Percentiles rank a stretch among this genome's conserved stretches.
These are phyloP conservation scores for Cutaneotrichosporon arboriforme DNA, from an alignment of 1,284 basidiomycete species.

Conservation along the genomic window DNA sequence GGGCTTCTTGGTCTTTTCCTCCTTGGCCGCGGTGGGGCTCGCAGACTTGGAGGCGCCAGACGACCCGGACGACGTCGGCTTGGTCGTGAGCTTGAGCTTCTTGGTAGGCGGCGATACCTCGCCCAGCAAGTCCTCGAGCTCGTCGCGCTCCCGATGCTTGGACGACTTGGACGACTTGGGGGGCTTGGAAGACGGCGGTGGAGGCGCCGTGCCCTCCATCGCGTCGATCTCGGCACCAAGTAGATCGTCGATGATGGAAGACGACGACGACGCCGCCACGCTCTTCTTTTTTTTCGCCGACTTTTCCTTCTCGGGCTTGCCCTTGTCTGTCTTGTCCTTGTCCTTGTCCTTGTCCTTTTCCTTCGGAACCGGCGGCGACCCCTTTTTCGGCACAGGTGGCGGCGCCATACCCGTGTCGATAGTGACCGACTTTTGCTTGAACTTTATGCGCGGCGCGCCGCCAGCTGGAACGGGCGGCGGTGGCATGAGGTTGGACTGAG, in stretches of 20 bases:
- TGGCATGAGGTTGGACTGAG: conserved; percentile 13
- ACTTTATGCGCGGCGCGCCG: conserved; percentile 26
- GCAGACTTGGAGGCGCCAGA: not conserved
- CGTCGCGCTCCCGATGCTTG: conserved; percentile 5
- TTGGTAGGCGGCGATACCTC: conserved; percentile 22
- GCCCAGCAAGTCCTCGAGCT: conserved; percentile 29
- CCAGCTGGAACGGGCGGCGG: conserved; percentile 13
- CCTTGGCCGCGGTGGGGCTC: conserved; percentile 2
- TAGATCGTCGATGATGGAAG: conserved; percentile 33
- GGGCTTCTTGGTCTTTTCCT: not conserved
- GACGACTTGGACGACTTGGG: not conserved
- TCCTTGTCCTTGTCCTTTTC: conserved; percentile 6
- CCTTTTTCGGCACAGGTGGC: conserved; percentile 32
- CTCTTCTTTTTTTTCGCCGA: conserved; percentile 11
- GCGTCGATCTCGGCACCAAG: conserved; percentile 44
- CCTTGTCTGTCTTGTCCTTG: not conserved
- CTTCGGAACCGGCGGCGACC: conserved; percentile 3
- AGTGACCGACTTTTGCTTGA: conserved; percentile 32
- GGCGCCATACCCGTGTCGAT: conserved; percentile 40
- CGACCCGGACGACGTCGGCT: not conserved
- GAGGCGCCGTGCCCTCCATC: conserved; percentile 24
- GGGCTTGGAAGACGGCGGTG: not conserved
- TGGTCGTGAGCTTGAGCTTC: conserved; percentile 30
- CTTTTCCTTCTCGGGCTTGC: conserved; percentile 8
- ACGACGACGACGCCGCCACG: not conserved